Evolutionary conservation across 2,329 filamentous ascomycete species (phyloP), one percentile per base, ranked within the genome.

Genomic region (Clonostachys rhizophaga): DNA sequence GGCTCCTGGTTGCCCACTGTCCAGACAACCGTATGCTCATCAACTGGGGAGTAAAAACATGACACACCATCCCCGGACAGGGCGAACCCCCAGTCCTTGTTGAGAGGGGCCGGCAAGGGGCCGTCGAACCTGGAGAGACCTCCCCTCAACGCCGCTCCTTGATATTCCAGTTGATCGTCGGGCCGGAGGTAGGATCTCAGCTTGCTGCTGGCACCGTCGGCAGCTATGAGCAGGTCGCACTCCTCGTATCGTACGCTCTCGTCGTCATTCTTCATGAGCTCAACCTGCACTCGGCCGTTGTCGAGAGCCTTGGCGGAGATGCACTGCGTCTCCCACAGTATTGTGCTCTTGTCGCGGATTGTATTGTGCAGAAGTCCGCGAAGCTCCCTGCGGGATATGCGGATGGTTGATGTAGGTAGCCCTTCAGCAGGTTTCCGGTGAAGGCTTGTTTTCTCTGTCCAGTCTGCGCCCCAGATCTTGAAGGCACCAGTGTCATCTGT

Each of bases 1-100:
- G 47, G 33, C 45, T 64, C 60, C 5, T 60, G 54, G 20, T 64
- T 61, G 13, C 69, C 70, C 13, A 77, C 45, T 10, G 58, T 61
- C 74, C 74, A 78, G 1, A 74, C 54, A 3, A 70, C 54, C 7
- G 60, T 63, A 2, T 60, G 52, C 24, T 65, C 49, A 49, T 75
- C 70, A 7, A 72, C 59, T 0, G 73, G 70, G 1, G 71, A 71
- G 39, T 70, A 60, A 55, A 76, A 75, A 44, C 71, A 68, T 2
- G 65, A 64, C 0, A 64, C 55, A 0, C 72, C 74, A 2, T 55
- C 59, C 3, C 63, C 64, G 5, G 66, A 65, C 4, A 72, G 45
- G 40, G 69, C 58, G 18, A 67, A 57, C 0, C 71, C 70, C 70
- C 70, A 74, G 47, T 71, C 62, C 13, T 57, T 52, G 43, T 61